Evolutionary conservation across 139 green algal genomes (phyloP).

Genomic region (Haematococcus lacustris): DNA sequence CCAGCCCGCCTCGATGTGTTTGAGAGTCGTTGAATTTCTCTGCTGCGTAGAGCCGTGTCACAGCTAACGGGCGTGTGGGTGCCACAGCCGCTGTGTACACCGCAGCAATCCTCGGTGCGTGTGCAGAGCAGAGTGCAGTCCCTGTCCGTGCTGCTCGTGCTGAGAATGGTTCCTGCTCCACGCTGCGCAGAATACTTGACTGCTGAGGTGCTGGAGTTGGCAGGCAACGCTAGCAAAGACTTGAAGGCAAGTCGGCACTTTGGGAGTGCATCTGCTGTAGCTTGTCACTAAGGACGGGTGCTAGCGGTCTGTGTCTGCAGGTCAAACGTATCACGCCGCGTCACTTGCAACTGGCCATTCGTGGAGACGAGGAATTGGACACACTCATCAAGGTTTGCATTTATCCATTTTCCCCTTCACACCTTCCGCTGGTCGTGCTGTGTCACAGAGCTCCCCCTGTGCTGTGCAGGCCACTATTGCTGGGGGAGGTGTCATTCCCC

Average conservation of each 20-base stretch:
- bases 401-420: too few species aligned
- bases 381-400: constrained; percentile 99
- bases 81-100: constrained; percentile 97
- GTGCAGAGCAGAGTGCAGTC: too few species aligned
- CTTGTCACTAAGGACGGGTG: too few species aligned
- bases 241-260: constrained; percentile 73
- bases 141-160: too few species aligned
- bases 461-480: constrained; percentile 95
- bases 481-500: constrained; percentile 97
- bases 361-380: constrained; percentile 98
- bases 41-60: constrained; percentile 64
- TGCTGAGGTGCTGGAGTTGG: constrained; percentile 97
- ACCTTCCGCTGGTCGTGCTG: too few species aligned
- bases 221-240: constrained; percentile 98
- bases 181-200: constrained; percentile 87
- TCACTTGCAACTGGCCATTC: constrained; percentile 98
- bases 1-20: too few species aligned
- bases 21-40: too few species aligned
- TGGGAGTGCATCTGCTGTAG: neutral
- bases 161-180: too few species aligned
- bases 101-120: constrained; percentile 88
- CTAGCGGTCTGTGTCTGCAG: too few species aligned
- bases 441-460: too few species aligned
- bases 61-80: constrained; percentile 92
- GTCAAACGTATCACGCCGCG: constrained; percentile 99